Conservation (phyloP, 2,329 filamentous ascomycete species). For the Mollisia scopiformis region DNA sequence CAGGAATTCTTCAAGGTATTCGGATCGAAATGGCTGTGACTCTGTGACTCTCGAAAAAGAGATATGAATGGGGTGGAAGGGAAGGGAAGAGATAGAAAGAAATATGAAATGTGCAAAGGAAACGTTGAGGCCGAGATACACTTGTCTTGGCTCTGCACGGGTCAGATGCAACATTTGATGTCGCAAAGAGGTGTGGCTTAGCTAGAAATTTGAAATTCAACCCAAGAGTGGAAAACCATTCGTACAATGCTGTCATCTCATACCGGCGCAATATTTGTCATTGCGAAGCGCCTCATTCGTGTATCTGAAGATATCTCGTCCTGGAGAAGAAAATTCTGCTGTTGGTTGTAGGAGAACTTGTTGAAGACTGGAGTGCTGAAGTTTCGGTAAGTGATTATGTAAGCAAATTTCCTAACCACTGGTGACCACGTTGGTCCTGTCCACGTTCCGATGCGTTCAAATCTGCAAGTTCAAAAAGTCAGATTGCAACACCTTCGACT, state of each 20-base stretch:
- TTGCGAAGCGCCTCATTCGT: neutral
- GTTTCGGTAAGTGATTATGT: too few species aligned
- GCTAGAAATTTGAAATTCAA: neutral
- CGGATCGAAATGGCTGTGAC: too few species aligned
- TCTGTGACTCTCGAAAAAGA: neutral
- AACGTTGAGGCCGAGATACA: neutral
- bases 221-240: neutral
- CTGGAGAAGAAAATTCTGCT: neutral
- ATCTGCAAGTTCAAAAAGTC: neutral
- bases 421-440: too few species aligned
- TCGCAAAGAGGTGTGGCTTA: constrained; percentile 12
- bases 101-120: neutral
- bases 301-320: neutral
- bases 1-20: neutral
- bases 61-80: neutral
- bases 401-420: too few species aligned
- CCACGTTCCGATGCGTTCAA: too few species aligned
- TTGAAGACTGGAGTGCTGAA: too few species aligned
- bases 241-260: neutral
- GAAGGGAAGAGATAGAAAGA: neutral
- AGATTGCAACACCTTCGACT: neutral
- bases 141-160: neutral
- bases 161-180: constrained; percentile 4
- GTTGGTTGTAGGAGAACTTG: too few species aligned
- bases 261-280: neutral